phyloP scores from a whole-genome alignment of 2,329 filamentous ascomycete species.

The Aspergillus caelatus region DNA sequence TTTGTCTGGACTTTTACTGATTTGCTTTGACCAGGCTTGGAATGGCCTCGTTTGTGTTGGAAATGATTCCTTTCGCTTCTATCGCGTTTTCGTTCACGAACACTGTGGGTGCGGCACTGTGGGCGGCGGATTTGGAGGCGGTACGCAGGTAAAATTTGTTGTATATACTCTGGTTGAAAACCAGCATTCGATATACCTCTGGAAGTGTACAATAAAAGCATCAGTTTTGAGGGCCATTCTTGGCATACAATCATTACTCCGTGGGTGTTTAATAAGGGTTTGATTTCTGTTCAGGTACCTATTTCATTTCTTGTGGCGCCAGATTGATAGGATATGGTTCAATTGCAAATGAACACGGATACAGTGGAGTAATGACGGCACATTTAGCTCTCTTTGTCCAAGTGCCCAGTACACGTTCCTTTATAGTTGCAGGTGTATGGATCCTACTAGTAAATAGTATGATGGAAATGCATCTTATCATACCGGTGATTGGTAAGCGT shows the following conservation, averaged over 20 bases:
- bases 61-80: slow-evolving; percentile 80
- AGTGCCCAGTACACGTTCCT: too few species aligned
- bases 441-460: too few species aligned
- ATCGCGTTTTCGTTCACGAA: slow-evolving; percentile 91
- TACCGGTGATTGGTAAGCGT: too few species aligned
- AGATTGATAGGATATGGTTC: too few species aligned
- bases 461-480: too few species aligned
- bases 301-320: background rate
- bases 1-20: slow-evolving; percentile 4
- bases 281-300: background rate
- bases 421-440: too few species aligned
- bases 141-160: slow-evolving; percentile 28
- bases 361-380: too few species aligned
- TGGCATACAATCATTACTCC: background rate
- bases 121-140: slow-evolving; percentile 83
- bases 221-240: background rate
- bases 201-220: background rate
- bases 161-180: background rate
- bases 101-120: slow-evolving; percentile 88
- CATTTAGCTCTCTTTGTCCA: too few species aligned
- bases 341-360: too few species aligned
- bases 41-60: slow-evolving; percentile 77
- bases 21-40: slow-evolving; percentile 54
- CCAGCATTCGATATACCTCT: background rate
- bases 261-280: background rate